Evolutionary conservation across 306 rosid genomes (phyloP), one percentile per base, ranked within the genome.

Genomic region (Mimosa pudica): DNA sequence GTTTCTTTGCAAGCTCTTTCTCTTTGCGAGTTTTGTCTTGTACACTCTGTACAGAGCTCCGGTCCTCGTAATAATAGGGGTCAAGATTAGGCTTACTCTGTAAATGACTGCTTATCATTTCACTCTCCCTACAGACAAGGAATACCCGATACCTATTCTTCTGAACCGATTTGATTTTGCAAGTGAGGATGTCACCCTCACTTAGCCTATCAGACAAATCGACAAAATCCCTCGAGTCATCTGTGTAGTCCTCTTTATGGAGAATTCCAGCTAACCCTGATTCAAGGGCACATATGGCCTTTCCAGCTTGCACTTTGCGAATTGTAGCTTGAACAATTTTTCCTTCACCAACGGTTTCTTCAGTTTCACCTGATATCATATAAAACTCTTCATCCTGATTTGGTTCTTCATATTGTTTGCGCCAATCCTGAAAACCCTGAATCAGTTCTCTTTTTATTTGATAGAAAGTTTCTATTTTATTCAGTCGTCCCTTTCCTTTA

Each of bases 241-340:
- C 99, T 16, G 92, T 77, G 77, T 86, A 93, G 74, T 96, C 99
- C 85, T 96, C 98, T 82, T 93, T 96, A 90, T 85, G 84, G 70
- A 96, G 98, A 82, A 96, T 96, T 80, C 99, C 99, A 61, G 99
- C 91, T 88, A 96, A 87, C 69, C 99, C 99, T 78, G 99, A 89
- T 86, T 96, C 99, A 75, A 96, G 90, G 57, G 76, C 98, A 79
- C 96, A 96, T 30, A 96, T 89, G 70, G 99, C 99, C 74, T 81
- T 96, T 76, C 90, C 93, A 58, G 89, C 92, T 82, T 89, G 97
- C 75, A 91, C 92, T 84, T 92, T 87, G 80, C 93, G 92, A 30
- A 95, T 94, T 7, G 98, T 93, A 71, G 96, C 99, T 83, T 93
- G 99, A 67, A 95, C 93, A 57, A 90, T 88, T 87, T 90, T 91